Evolutionary conservation across 164 flowering plant species (phyloP).

Genomic region (Magnolia officinalis): DNA sequence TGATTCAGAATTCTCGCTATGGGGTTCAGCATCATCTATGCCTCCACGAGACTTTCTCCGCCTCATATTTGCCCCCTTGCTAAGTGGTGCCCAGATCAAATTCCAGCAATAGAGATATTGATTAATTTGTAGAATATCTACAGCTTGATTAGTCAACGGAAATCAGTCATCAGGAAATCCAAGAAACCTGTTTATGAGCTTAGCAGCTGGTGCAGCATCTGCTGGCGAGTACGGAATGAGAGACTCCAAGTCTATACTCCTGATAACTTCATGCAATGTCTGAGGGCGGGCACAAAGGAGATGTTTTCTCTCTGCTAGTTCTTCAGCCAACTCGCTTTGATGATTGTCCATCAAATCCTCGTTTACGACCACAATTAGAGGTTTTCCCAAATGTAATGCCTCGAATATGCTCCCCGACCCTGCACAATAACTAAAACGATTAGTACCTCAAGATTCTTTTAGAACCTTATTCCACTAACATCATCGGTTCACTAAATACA

Average conservation of each 20-base stretch:
- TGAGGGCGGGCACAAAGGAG: constrained; percentile 78
- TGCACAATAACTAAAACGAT: constrained; percentile 20
- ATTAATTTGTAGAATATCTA: neutral
- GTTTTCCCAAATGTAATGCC: constrained; percentile 65
- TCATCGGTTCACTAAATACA: neutral
- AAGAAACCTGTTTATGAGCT: constrained; percentile 61
- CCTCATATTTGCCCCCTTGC: no score
- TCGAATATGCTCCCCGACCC: constrained; percentile 99
- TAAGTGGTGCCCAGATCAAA: neutral
- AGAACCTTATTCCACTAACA: neutral
- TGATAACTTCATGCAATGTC: constrained; percentile 50
- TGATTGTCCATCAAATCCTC: constrained; percentile 99
- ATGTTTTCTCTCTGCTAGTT: constrained; percentile 86
- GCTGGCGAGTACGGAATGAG: constrained; percentile 71
- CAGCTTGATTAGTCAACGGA: neutral
- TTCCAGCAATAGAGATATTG: neutral
- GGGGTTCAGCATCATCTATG: no score
- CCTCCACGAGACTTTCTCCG: no score
- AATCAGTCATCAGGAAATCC: constrained; percentile 70
- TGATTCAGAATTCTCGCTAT: no score
- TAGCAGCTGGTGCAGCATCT: constrained; percentile 76
- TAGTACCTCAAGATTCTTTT: neutral
- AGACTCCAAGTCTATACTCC: constrained; percentile 52
- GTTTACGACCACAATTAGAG: constrained; percentile 89
- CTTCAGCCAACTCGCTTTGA: constrained; percentile 95